Conservation (phyloP, 169 alveolate genomes). For the Plasmodium ovale region DNA sequence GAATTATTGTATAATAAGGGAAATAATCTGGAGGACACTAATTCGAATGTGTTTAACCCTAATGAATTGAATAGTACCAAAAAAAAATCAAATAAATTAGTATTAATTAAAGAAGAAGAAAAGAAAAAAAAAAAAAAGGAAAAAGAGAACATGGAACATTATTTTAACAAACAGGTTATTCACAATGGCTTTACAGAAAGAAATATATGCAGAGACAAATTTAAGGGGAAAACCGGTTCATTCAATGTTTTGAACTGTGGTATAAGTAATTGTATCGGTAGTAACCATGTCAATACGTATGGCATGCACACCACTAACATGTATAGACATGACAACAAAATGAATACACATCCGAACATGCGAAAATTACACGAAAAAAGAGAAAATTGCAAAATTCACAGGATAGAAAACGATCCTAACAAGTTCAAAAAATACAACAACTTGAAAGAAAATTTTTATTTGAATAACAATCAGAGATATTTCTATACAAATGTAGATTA, state of each 20-base stretch:
- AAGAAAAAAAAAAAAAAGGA: constrained; percentile 20
- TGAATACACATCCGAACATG: not conserved
- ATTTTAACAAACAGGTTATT: not conserved
- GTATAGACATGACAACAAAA: constrained; percentile 32
- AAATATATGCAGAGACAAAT: not conserved
- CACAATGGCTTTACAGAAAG: constrained; percentile 6
- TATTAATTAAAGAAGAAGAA: not conserved
- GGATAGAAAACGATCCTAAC: constrained; percentile 27
- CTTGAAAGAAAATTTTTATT: constrained; percentile 57
- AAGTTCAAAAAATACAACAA: constrained; percentile 61
- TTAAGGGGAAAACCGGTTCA: not conserved
- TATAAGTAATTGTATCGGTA: not conserved
- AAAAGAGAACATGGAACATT: not conserved
- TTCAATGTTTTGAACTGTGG: not conserved
- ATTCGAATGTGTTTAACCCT: not conserved
- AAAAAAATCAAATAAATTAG: constrained; percentile 11
- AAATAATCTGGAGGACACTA: not conserved
- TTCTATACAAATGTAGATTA: constrained; percentile 23
- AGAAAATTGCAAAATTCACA: not conserved
- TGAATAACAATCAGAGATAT: constrained; percentile 41
- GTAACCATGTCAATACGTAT: not conserved
- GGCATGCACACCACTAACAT: not conserved
- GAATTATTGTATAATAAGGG: constrained; percentile 7
- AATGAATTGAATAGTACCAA: constrained; percentile 14
- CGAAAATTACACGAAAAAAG: constrained; percentile 5